A percentile compares a stretch with the other conserved stretches of the same genome.
These are phyloP conservation scores for Tetrapisispora fleetii DNA, from an alignment of 805 yeast species.

Conservation along the genomic window DNA sequence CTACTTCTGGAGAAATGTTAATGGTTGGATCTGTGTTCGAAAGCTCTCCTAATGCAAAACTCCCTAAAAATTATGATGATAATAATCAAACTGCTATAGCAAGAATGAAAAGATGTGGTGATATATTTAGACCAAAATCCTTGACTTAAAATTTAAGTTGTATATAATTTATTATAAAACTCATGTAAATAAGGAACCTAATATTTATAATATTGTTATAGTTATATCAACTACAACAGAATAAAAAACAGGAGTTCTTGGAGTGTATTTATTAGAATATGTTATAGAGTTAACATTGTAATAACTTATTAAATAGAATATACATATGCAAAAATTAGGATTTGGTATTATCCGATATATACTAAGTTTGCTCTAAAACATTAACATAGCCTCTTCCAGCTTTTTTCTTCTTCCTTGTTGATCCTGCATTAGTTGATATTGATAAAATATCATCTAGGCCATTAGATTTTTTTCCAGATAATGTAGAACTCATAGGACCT, in stretches of 20 bases:
- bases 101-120: slow-evolving; percentile 27
- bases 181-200: background rate
- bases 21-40: slow-evolving; percentile 65
- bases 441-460: slow-evolving; percentile 41
- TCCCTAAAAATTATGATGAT: slow-evolving; percentile 21
- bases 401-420: slow-evolving; percentile 33
- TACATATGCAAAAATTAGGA: background rate
- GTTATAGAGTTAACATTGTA: no score
- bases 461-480: slow-evolving; percentile 29
- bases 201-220: background rate
- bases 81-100: slow-evolving; percentile 19
- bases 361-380: slow-evolving; percentile 37
- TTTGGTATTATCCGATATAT: background rate
- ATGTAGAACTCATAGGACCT: slow-evolving; percentile 11
- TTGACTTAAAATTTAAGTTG: background rate
- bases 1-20: slow-evolving; percentile 44
- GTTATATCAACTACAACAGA: background rate
- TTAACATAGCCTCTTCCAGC: slow-evolving; percentile 56
- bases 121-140: slow-evolving; percentile 16
- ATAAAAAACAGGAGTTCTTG: no score
- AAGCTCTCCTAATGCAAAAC: slow-evolving; percentile 35
- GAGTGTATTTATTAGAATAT: no score
- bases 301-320: background rate
- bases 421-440: slow-evolving; percentile 24
- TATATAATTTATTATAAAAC: background rate